phyloP scores from a whole-genome alignment of 129 eudicot genomes.

The Centaurea solstitialis region DNA sequence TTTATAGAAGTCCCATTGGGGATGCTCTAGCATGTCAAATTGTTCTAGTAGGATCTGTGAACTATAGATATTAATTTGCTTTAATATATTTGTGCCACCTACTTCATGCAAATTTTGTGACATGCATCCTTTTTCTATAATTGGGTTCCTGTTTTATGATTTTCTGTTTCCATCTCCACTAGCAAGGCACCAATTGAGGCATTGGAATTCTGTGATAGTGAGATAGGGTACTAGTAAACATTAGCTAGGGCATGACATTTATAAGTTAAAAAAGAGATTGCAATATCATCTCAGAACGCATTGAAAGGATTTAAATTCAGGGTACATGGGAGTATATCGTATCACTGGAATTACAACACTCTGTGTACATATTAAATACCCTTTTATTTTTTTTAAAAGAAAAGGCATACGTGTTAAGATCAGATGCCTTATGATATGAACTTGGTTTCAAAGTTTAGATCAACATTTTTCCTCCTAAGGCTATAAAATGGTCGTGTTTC shows the following conservation, averaged over 20 bases:
- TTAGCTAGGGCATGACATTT: neutral
- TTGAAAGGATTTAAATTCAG: neutral
- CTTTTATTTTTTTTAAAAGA: neutral
- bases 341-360: neutral
- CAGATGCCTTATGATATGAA: neutral
- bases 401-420: neutral
- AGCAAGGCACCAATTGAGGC: neutral
- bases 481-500: neutral
- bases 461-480: neutral
- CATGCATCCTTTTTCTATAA: neutral
- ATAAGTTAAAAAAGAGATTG: neutral
- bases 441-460: neutral
- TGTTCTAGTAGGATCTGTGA: too few species aligned
- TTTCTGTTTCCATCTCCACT: neutral
- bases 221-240: neutral
- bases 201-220: neutral
- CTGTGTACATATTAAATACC: neutral
- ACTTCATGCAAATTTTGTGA: too few species aligned
- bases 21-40: too few species aligned
- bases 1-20: too few species aligned
- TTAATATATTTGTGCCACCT: too few species aligned
- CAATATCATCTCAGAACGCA: neutral
- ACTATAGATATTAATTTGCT: too few species aligned
- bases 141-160: neutral
- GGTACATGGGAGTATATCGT: neutral